A percentile compares a stretch with the other conserved stretches of the same genome.
Evolutionary conservation across 1,139 yeast species (phyloP).

Genomic region (Taiozyma sp.): DNA sequence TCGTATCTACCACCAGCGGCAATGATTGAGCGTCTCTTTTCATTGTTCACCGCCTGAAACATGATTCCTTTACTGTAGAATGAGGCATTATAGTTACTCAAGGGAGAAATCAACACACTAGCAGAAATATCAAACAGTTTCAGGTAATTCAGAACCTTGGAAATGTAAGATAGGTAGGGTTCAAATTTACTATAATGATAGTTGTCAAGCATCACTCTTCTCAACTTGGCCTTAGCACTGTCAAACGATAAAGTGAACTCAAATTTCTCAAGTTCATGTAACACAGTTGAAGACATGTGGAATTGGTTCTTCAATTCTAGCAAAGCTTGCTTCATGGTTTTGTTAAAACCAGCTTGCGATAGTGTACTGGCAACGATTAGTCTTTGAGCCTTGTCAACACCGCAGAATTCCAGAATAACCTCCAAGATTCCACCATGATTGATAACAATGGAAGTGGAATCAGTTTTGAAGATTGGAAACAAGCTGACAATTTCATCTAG

Average conservation of each 20-base stretch:
- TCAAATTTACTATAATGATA: conserved; percentile 56
- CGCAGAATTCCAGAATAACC: conserved; percentile 71
- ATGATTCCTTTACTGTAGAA: conserved; percentile 79
- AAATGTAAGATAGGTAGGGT: conserved; percentile 54
- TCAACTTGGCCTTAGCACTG: conserved; percentile 56
- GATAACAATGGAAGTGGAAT: conserved; percentile 53
- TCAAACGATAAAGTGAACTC: conserved; percentile 70
- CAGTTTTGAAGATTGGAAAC: conserved; percentile 60
- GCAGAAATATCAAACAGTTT: conserved; percentile 55
- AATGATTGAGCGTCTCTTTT: conserved; percentile 44
- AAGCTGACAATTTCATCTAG: conserved; percentile 64
- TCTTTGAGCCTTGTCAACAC: conserved; percentile 67
- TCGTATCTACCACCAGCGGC: conserved; percentile 97
- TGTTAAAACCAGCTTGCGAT: conserved; percentile 73
- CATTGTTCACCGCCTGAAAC: conserved; percentile 80
- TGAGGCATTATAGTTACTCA: conserved; percentile 75
- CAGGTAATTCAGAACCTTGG: conserved; percentile 50
- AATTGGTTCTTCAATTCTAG: conserved; percentile 63
- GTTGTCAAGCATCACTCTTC: conserved; percentile 71
- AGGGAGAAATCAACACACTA: conserved; percentile 54
- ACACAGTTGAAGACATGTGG: conserved; percentile 73
- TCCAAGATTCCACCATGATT: conserved; percentile 81
- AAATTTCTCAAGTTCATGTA: conserved; percentile 77
- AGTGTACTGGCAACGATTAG: conserved; percentile 64
- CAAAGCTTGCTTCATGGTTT: conserved; percentile 61